phyloP scores from a whole-genome alignment of 2,329 filamentous ascomycete genomes.

The Trichoderma sp. region DNA sequence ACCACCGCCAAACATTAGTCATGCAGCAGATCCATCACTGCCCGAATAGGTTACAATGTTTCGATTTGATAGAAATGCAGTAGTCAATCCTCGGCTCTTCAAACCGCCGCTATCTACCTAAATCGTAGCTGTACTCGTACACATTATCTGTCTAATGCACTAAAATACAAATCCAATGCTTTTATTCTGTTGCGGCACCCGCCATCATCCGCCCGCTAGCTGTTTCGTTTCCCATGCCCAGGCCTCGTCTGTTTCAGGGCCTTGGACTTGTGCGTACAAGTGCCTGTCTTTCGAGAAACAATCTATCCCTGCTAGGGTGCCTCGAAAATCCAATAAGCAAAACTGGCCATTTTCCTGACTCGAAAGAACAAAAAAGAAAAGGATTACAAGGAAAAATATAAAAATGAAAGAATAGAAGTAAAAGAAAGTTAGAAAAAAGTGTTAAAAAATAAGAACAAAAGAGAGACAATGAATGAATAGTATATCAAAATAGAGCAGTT shows the following conservation, averaged over 20 bases:
- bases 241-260: slow-evolving; percentile 10
- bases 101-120: background rate
- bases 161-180: background rate
- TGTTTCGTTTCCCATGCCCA: slow-evolving; percentile 11
- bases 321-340: background rate
- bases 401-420: background rate
- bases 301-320: slow-evolving; percentile 10
- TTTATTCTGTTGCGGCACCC: background rate
- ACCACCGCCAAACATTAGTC: background rate
- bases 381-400: background rate
- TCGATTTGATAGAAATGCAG: background rate
- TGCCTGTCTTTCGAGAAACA: background rate
- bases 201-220: slow-evolving; percentile 3
- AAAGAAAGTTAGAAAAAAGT: background rate
- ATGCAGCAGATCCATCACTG: background rate
- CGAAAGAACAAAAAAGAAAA: background rate
- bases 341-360: background rate
- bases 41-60: background rate
- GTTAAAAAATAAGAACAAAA: background rate
- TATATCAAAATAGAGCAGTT: background rate
- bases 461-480: background rate
- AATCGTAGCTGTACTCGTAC: background rate
- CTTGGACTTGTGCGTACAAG: background rate
- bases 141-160: background rate
- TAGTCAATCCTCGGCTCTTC: background rate